Evolutionary conservation across 768 basidiomycete species (phyloP), one percentile per base, ranked within the genome.

Genomic region (Leucocoprinus leucothites): DNA sequence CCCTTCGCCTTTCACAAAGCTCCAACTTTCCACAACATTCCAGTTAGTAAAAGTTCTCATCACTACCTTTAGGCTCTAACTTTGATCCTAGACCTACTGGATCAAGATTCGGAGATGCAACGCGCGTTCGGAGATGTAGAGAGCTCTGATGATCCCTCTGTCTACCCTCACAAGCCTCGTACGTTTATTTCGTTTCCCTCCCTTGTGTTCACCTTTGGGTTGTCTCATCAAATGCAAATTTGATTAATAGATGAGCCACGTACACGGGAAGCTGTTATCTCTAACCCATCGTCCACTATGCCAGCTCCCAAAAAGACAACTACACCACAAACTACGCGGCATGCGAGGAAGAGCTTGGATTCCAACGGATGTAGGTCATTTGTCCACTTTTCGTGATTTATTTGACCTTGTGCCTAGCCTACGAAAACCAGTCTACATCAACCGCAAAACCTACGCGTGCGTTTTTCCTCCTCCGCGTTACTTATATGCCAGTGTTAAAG

Each of bases 31-130:
- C 73, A 43, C 77, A 69, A 53, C 79, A 84, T 61, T 82, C 86
- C 8, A 85, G 87, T 86, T 63, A 59, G 77, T 68, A 48, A 11
- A 22, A 18, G 14, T 28, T 40, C 28, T 22, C 9, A 9, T 34
- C 18, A 6, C 48, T 41, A 41, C 22, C 48, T 57, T 66, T 9
- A 57, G 38, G n/a, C 9, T 52, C 62, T 53, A 54, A 34, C n/a
- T 44, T 40, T 34, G 16, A 22, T 40, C 4, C 11, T 43, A 89
- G 86, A 89, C 70, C 71, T 88, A 14, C 66, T 89, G 53, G 85
- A 87, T 19, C 77, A 81, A 53, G 84, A 89, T 61, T 85, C 86
- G 2, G 85, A 85, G 61, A 89, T 89, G 87, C 84, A 82, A 51
- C 76, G 79, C 50, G 81, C 75, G 9, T 80, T 89, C 62, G 74